phyloP scores from a whole-genome alignment of 1,284 basidiomycete genomes.

The Tylopilus sp. region DNA sequence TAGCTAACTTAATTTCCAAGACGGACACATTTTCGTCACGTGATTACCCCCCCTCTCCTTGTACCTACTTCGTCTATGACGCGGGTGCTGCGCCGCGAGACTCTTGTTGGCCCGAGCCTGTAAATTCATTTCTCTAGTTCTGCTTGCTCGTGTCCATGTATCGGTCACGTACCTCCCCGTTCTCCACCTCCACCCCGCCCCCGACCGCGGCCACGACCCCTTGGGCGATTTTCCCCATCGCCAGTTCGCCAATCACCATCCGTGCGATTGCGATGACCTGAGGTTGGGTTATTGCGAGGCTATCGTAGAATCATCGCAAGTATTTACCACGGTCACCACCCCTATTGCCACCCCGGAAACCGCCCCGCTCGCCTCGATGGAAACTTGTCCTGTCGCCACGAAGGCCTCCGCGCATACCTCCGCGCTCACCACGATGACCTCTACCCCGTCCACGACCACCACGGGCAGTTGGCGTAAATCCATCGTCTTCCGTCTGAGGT shows the following conservation, averaged over 20 bases:
- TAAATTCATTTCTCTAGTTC: neutral
- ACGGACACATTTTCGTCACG: neutral
- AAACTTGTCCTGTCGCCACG: conserved; percentile 35
- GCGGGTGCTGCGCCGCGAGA: conserved; percentile 18
- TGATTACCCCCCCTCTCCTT: neutral
- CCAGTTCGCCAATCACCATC: conserved; percentile 40
- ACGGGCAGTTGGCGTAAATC: conserved; percentile 50
- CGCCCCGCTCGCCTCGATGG: conserved; percentile 40
- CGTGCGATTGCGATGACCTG: conserved; percentile 35
- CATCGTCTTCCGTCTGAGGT: conserved; percentile 51
- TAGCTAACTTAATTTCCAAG: too few relatives aligned
- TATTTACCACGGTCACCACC: conserved; percentile 40
- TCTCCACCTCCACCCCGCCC: conserved; percentile 38
- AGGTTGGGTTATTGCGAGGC: conserved; percentile 2
- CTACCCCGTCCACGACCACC: conserved; percentile 43
- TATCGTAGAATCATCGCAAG: neutral
- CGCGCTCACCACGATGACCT: conserved; percentile 39
- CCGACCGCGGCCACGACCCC: conserved; percentile 44
- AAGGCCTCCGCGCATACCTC: conserved; percentile 37
- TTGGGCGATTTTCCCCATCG: conserved; percentile 38
- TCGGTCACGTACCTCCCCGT: conserved; percentile 25
- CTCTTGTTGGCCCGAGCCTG: conserved; percentile 25
- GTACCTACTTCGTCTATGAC: conserved; percentile 10
- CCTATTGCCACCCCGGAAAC: conserved; percentile 38
- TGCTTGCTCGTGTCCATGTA: neutral